phyloP scores from a whole-genome alignment of 768 basidiomycete genomes.

The Baorangia bicolor region DNA sequence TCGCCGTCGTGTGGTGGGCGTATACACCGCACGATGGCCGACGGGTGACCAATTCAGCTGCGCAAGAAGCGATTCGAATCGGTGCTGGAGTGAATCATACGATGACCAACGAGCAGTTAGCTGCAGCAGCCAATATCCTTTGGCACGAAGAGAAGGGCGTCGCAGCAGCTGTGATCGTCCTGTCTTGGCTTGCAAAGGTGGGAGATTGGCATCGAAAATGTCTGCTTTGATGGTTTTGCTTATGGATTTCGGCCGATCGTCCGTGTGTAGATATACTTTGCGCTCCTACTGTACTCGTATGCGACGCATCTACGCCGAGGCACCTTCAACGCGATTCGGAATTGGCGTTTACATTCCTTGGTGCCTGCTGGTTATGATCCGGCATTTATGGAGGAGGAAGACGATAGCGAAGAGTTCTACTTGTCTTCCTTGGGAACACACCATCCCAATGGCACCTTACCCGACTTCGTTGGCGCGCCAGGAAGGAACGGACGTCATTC shows the following conservation, averaged over 20 bases:
- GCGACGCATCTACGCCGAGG: slow-evolving; percentile 90
- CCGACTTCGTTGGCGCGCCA: slow-evolving; percentile 64
- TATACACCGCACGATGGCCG: slow-evolving; percentile 91
- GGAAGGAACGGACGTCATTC: slow-evolving; percentile 31
- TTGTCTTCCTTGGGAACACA: slow-evolving; percentile 56
- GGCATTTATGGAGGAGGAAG: slow-evolving; percentile 52
- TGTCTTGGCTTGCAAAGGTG: slow-evolving; percentile 91
- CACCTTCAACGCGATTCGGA: slow-evolving; percentile 77
- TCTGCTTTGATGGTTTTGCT: not conserved
- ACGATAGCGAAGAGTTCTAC: slow-evolving; percentile 67
- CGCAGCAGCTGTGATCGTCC: slow-evolving; percentile 70
- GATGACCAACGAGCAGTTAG: slow-evolving; percentile 66
- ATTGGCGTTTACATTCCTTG: slow-evolving; percentile 28
- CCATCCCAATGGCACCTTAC: slow-evolving; percentile 43
- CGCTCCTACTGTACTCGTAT: slow-evolving; percentile 87
- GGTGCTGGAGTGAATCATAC: slow-evolving; percentile 49
- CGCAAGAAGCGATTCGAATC: slow-evolving; percentile 83
- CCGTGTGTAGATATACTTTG: slow-evolving; percentile 80
- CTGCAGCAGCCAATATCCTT: slow-evolving; percentile 69
- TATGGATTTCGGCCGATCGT: slow-evolving; percentile 3
- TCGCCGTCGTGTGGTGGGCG: slow-evolving; percentile 88
- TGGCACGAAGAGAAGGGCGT: slow-evolving; percentile 90
- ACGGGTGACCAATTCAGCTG: slow-evolving; percentile 75
- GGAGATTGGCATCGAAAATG: slow-evolving; percentile 18
- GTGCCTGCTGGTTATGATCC: slow-evolving; percentile 25